Conservation (phyloP, 176 grass and related monocot species). For the Oryza nivara region DNA sequence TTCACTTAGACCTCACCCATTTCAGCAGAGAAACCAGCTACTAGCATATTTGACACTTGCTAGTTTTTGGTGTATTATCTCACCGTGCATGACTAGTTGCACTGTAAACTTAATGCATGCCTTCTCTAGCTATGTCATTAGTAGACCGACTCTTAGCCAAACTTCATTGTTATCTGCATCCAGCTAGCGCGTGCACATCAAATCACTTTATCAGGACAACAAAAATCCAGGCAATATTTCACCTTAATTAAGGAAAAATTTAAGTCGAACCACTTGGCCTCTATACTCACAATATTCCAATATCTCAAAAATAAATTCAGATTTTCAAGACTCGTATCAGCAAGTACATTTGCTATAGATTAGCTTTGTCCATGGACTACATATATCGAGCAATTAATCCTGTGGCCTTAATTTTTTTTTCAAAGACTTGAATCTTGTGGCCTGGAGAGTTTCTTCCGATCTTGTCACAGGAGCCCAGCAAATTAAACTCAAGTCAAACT, state of each 20-base stretch:
- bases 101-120: neutral
- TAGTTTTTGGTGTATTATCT: neutral
- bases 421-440: neutral
- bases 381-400: neutral
- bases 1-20: neutral
- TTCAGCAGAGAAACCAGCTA: neutral
- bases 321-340: neutral
- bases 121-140: neutral
- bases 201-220: neutral
- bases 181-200: neutral
- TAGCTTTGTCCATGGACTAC: neutral
- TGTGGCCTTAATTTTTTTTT: neutral
- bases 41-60: too few relatives aligned
- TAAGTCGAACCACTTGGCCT: neutral
- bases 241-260: neutral
- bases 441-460: neutral
- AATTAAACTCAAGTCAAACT: constrained; percentile 22
- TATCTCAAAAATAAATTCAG: neutral
- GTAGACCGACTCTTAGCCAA: neutral
- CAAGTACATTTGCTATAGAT: neutral
- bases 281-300: neutral
- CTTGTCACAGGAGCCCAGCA: neutral
- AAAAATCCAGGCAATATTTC: neutral
- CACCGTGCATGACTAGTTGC: neutral
- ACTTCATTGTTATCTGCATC: neutral